Conservation (phyloP, 2,329 filamentous ascomycete genomes). For the Rhexocercosporidium sp. region DNA sequence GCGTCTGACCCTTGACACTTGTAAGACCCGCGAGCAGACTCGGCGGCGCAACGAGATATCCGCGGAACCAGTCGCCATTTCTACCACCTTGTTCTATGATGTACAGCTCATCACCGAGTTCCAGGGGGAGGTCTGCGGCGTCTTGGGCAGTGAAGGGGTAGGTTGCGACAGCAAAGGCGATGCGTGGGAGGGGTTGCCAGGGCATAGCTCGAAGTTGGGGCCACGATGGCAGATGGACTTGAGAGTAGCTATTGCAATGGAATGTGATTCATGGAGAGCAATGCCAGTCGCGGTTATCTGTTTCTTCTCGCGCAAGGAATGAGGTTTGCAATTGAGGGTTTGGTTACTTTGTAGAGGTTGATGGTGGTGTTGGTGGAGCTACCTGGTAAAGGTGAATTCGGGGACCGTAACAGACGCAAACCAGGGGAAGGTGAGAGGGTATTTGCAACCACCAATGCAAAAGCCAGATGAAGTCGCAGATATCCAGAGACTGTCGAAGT, state of each 20-base stretch:
- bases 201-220: constrained; percentile 64
- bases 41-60: constrained; percentile 93
- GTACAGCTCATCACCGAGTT: constrained; percentile 98
- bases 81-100: constrained; percentile 93
- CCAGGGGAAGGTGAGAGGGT: not conserved
- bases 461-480: not conserved
- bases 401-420: not conserved
- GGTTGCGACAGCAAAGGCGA: constrained; percentile 96
- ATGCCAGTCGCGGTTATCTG: not conserved
- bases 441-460: not conserved
- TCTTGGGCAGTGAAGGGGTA: constrained; percentile 90
- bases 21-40: constrained; percentile 91
- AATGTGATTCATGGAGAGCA: constrained; percentile 25
- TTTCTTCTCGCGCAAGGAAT: not conserved
- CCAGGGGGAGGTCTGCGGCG: constrained; percentile 90
- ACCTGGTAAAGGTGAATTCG: not conserved
- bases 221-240: constrained; percentile 4
- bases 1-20: constrained; percentile 86
- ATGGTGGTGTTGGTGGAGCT: not conserved
- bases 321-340: not conserved
- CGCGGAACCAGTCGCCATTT: constrained; percentile 90
- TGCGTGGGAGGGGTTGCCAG: constrained; percentile 95
- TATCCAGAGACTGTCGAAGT: not conserved
- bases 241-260: constrained; percentile 18
- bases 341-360: not conserved